These are phyloP conservation scores for Rostrohypoxylon terebratum DNA, from an alignment of 495 filamentous ascomycete genomes.

Conservation along the genomic window DNA sequence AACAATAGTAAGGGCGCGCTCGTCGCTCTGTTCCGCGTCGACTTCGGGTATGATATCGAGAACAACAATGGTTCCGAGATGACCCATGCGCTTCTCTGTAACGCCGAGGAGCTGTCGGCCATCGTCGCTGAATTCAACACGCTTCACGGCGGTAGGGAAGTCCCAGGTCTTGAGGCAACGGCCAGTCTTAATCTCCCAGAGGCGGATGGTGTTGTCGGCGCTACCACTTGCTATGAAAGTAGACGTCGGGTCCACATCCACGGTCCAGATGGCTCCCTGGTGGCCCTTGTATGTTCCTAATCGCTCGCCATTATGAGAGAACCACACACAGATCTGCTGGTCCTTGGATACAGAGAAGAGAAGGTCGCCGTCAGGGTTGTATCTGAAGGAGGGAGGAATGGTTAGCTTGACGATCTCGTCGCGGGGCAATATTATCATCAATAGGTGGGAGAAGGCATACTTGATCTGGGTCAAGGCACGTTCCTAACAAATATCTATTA, in stretches of 20 bases:
- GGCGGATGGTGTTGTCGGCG: conserved; percentile 96
- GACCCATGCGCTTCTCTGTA: conserved; percentile 97
- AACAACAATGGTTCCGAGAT: conserved; percentile 91
- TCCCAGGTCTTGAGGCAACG: conserved; percentile 96
- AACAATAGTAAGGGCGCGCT: conserved; percentile 84
- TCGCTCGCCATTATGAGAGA: conserved; percentile 91
- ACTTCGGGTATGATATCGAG: conserved; percentile 85
- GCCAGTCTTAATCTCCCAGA: conserved; percentile 97
- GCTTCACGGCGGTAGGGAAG: conserved; percentile 93
- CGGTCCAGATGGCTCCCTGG: conserved; percentile 97
- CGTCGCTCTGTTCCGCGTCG: conserved; percentile 83
- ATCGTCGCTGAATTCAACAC: conserved; percentile 95
- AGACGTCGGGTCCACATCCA: conserved; percentile 95
- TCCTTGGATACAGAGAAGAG: conserved; percentile 98
- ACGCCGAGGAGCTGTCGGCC: conserved; percentile 88
- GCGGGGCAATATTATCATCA: conserved; percentile 39
- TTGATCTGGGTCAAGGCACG: conserved; percentile 98
- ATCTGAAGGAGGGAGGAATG: conserved; percentile 60
- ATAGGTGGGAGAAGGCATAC: conserved; percentile 58
- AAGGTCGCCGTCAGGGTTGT: conserved; percentile 95
- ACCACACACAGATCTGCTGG: conserved; percentile 96
- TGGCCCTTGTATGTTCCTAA: conserved; percentile 97
- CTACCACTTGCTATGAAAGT: conserved; percentile 93
- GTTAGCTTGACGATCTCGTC: conserved; percentile 35
- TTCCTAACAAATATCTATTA: conserved; percentile 66